Evolutionary conservation across 257 asterid species (phyloP), one percentile per base, ranked within the genome.

Genomic region (Rubia yunnanensis): DNA sequence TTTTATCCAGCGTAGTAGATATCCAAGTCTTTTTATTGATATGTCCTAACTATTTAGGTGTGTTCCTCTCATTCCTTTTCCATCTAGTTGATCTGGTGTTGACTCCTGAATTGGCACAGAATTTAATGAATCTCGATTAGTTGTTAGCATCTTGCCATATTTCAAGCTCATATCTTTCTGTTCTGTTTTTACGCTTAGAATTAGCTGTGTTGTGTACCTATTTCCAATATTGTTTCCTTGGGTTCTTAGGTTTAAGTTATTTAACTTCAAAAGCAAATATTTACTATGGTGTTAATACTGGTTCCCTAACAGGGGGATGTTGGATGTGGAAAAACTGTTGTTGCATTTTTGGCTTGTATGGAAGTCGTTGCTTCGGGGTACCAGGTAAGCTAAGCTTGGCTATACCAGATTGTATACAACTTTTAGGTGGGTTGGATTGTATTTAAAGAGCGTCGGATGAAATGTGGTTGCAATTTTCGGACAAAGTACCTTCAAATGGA

Each of bases 271-370:
- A n/a, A 27, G 30, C 15, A 20, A 41, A 7, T 27, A 4, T 44
- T 64, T 64, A 27, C 8, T 3, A 26, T 66, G 18, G n/a, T 22
- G 30, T 22, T 67, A 63, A 53, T 34, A 28, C 23, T 67, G 67
- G 46, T 49, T 59, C 62, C 35, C 66, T 67, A 38, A 64, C 78
- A 92, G 98, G 98, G 97, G 69, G 97, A 92, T 69, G 98, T 92
- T 81, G 97, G 98, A 73, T 92, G 97, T 64, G 98, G 98, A 64
- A 92, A 92, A 82, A 92, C 98, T 57, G 85, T 89, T 68, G 97
- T 92, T 63, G 97, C 97, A 63, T 85, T 87, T 86, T 83, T 92
- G 77, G 95, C 95, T 58, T 89, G 98, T 83, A 80, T 92, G 95
- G 98, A 92, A 81, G 97, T 89, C 48, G 82, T 92, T 74, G 89